A percentile compares a stretch with the other conserved stretches of the same genome.
Conservation (phyloP, 371 early-diverging fungal genomes). For the Cokeromyces recurvatus region DNA sequence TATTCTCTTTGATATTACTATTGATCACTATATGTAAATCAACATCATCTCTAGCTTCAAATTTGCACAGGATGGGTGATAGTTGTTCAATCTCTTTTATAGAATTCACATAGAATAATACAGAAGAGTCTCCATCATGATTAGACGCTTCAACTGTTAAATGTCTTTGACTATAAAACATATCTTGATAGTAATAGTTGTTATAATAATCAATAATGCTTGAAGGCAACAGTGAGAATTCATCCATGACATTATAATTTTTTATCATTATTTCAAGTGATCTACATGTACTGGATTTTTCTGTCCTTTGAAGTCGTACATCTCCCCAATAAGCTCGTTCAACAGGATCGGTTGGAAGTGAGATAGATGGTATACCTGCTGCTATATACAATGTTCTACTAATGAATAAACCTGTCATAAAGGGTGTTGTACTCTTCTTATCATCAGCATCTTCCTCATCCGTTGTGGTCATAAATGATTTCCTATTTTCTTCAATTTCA, state of each 20-base stretch:
- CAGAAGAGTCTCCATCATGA: background rate
- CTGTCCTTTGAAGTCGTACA: constrained; percentile 5
- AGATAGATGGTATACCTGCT: constrained; percentile 30
- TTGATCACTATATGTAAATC: constrained; percentile 23
- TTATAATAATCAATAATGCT: too few species aligned
- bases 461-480: too few species aligned
- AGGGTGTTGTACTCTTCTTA: background rate
- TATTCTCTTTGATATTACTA: constrained; percentile 6
- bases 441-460: too few species aligned
- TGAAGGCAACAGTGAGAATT: too few species aligned
- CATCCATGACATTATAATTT: too few species aligned
- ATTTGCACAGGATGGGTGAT: constrained; percentile 23
- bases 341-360: constrained; percentile 26
- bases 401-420: constrained; percentile 15
- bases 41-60: constrained; percentile 6
- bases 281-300: constrained; percentile 4
- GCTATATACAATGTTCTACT: constrained; percentile 19
- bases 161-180: too few species aligned
- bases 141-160: too few species aligned
- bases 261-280: too few species aligned
- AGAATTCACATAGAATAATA: constrained; percentile 22
- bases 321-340: constrained; percentile 23
- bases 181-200: too few species aligned
- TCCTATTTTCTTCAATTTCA: background rate
- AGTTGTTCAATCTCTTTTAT: constrained; percentile 7